Conservation (phyloP, 2,329 filamentous ascomycete genomes). For the Alternaria triticimaculans region DNA sequence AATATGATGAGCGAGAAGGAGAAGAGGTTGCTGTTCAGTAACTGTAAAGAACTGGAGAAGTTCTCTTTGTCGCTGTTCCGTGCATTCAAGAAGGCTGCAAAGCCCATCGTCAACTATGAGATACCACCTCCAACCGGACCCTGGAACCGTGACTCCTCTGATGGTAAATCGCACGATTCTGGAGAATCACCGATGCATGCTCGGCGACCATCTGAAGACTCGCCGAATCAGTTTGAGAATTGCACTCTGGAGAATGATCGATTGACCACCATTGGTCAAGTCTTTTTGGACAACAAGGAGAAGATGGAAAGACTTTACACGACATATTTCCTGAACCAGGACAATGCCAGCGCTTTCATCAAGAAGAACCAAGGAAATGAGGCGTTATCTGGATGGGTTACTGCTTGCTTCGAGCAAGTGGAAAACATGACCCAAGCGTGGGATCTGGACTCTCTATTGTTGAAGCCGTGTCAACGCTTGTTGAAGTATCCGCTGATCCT, state of each 20-base stretch:
- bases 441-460: constrained; percentile 93
- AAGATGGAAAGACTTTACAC: constrained; percentile 71
- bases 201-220: constrained; percentile 26
- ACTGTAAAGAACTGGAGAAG: constrained; percentile 86
- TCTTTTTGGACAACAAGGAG: constrained; percentile 62
- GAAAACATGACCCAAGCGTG: constrained; percentile 92
- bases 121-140: constrained; percentile 46
- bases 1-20: constrained; percentile 82
- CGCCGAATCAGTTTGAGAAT: constrained; percentile 39
- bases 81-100: constrained; percentile 79
- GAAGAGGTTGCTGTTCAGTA: constrained; percentile 88
- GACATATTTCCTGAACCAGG: constrained; percentile 69
- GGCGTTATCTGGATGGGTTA: constrained; percentile 79
- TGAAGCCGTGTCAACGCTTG: constrained; percentile 95
- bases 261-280: constrained; percentile 64
- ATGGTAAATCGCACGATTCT: constrained; percentile 22
- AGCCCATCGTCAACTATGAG: constrained; percentile 70
- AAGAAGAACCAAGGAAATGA: constrained; percentile 60
- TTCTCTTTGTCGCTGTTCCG: constrained; percentile 83
- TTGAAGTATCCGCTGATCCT: constrained; percentile 92
- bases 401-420: constrained; percentile 90
- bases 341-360: constrained; percentile 68
- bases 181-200: constrained; percentile 25
- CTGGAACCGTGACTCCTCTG: constrained; percentile 33
- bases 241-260: constrained; percentile 59